phyloP scores from a whole-genome alignment of 2,329 filamentous ascomycete species.

The Alternaria viburni region DNA sequence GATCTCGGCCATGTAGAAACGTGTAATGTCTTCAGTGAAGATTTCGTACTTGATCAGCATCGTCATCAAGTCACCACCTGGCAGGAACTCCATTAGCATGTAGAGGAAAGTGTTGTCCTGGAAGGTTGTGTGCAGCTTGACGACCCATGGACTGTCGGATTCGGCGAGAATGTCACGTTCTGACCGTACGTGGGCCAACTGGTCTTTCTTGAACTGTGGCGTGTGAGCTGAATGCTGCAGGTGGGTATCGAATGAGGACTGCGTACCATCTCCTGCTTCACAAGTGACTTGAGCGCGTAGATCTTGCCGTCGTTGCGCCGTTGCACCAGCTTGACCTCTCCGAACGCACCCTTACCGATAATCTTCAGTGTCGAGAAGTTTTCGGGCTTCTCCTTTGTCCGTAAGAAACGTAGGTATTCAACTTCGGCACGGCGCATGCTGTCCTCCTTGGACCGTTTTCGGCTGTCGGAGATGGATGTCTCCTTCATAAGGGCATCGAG shows the following conservation, averaged over 20 bases:
- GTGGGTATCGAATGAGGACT: not conserved
- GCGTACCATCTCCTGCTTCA: constrained; percentile 91
- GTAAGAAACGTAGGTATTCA: constrained; percentile 90
- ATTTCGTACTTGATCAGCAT: constrained; percentile 99
- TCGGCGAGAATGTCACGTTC: constrained; percentile 98
- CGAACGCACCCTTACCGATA: constrained; percentile 98
- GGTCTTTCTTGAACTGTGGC: constrained; percentile 87
- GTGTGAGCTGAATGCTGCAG: constrained; percentile 21
- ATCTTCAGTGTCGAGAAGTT: constrained; percentile 98
- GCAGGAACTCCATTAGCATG: constrained; percentile 99
- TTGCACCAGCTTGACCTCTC: constrained; percentile 96
- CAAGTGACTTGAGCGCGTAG: constrained; percentile 96
- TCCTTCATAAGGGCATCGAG: constrained; percentile 86
- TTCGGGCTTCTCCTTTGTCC: constrained; percentile 89
- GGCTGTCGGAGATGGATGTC: constrained; percentile 72
- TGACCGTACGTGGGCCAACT: constrained; percentile 94
- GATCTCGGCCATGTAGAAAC: constrained; percentile 99
- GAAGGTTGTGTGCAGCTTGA: constrained; percentile 98
- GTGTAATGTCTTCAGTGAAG: constrained; percentile 97
- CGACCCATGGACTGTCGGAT: constrained; percentile 99
- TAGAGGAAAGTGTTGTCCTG: constrained; percentile 96
- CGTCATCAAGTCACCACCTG: constrained; percentile 97
- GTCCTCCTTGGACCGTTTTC: constrained; percentile 84
- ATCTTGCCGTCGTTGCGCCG: constrained; percentile 96
- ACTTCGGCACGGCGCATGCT: constrained; percentile 87